Base-by-base conservation (phyloP, 805 yeast species). In the Yueomyces sp. region DNA sequence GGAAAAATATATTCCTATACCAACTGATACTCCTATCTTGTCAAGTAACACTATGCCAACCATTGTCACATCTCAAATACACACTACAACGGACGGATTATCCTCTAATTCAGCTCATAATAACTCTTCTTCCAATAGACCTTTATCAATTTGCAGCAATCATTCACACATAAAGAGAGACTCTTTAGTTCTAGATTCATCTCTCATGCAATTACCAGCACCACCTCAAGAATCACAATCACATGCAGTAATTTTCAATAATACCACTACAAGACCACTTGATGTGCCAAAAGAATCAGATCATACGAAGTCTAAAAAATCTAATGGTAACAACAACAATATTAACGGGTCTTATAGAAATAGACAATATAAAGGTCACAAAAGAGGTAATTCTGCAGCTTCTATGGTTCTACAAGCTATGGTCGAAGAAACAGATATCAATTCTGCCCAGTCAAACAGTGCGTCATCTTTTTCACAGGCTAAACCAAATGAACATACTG, bases 381-480 rank as follows among this genome's bases (percentile, higher is more conserved):
- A 54, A 42, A 63, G 71, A 56, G 62, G 62, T 30, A 61, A 63
- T 40, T 67, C 72, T 9, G 68, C 83, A 2, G 88, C 87, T 4
- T 76, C 84, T 30, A 56, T 70, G 48, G 88, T 82, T 5, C 65
- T 82, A 46, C 85, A 81, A 56, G 87, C 87, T 0, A 81, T 81
- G 43, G 85, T 78, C n/a, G 76, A 77, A 19, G 19, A 19, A 19
- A 19, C 19, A 19, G 19, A 19, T 19, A 19, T 19, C 19, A 19
- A 19, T 19, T 19, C 19, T 19, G 19, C 19, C 19, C 19, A 19
- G 19, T 19, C 19, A 19, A 19, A 19, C 19, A 19, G 19, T 19
- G 19, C 19, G 19, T 19, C 19, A 19, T 2, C 19, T 19, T 19
- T 19, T 2, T 19, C 19, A 19, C 19, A 19, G 19, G 19, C 19